Evolutionary conservation across 2,329 filamentous ascomycete species (phyloP).

Genomic region (Neoarthrinium moseri): DNA sequence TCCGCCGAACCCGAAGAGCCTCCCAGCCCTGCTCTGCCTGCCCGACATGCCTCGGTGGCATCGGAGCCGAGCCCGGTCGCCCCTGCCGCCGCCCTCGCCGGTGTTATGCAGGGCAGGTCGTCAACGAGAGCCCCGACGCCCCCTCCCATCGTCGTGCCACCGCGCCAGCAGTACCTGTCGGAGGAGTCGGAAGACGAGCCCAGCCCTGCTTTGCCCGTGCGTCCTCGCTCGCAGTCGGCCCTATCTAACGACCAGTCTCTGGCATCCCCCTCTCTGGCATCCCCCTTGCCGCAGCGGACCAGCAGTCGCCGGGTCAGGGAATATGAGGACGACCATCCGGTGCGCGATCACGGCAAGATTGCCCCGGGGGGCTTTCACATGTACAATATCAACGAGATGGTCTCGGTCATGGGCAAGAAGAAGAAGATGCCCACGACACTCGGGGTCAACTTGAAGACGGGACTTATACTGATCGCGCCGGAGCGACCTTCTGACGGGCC

Average conservation of each 20-base stretch:
- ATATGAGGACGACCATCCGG: slow-evolving; percentile 26
- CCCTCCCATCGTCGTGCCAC: slow-evolving; percentile 47
- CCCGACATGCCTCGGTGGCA: slow-evolving; percentile 25
- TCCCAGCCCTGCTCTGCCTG: slow-evolving; percentile 37
- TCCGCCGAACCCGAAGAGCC: slow-evolving; percentile 33
- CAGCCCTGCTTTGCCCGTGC: slow-evolving; percentile 38
- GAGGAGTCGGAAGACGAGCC: slow-evolving; percentile 69
- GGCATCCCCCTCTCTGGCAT: slow-evolving; percentile 21
- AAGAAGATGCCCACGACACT: slow-evolving; percentile 98
- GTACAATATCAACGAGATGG: slow-evolving; percentile 97
- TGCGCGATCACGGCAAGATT: slow-evolving; percentile 43
- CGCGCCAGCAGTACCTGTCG: slow-evolving; percentile 55
- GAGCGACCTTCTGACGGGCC: slow-evolving; percentile 81
- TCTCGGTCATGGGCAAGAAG: slow-evolving; percentile 92
- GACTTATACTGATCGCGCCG: slow-evolving; percentile 85
- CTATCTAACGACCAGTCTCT: slow-evolving; percentile 20
- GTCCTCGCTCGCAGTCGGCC: slow-evolving; percentile 24
- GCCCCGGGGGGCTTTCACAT: slow-evolving; percentile 84
- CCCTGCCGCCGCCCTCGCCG: slow-evolving; percentile 55
- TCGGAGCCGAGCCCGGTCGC: slow-evolving; percentile 30
- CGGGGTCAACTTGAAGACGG: slow-evolving; percentile 87
- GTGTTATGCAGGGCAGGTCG: slow-evolving; percentile 50
- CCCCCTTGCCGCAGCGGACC: slow-evolving; percentile 29
- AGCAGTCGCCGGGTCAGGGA: slow-evolving; percentile 30
- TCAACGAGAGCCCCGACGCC: slow-evolving; percentile 43